Evolutionary conservation across 2,329 filamentous ascomycete genomes (phyloP).

Genomic region (Diaporthe australafricana): DNA sequence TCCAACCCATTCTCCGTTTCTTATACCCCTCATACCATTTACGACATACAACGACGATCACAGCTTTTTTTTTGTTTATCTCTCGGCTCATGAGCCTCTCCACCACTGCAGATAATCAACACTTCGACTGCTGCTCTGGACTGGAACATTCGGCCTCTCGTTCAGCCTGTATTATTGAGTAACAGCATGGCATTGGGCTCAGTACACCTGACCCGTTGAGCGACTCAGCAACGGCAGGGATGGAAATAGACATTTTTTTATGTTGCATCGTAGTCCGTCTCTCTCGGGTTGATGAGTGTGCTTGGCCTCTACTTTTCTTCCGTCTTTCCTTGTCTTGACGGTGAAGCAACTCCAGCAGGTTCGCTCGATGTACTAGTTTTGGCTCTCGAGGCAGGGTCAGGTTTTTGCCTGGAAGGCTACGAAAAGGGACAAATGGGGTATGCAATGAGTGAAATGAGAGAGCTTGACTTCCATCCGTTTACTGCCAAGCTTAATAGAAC

Average conservation of each 20-base stretch:
- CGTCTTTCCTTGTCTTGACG: not conserved
- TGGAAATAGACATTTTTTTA: constrained; percentile 6
- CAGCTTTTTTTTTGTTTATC: constrained; percentile 20
- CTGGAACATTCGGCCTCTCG: not conserved
- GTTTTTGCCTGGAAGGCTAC: constrained; percentile 13
- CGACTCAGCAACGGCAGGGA: constrained; percentile 6
- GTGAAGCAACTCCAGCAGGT: constrained; percentile 18
- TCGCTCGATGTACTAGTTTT: constrained; percentile 22
- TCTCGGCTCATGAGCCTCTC: not conserved
- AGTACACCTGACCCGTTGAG: not conserved
- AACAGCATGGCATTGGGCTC: constrained; percentile 5
- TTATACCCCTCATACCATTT: constrained; percentile 33
- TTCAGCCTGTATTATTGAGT: constrained; percentile 28
- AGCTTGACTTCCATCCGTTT: constrained; percentile 24
- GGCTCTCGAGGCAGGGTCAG: constrained; percentile 20
- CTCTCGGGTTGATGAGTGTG: not conserved
- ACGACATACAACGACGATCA: constrained; percentile 26
- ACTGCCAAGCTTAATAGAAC: constrained; percentile 29
- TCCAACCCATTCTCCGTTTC: constrained; percentile 22
- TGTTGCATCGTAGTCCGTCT: not conserved
- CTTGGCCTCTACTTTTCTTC: not conserved
- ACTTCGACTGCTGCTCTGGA: not conserved
- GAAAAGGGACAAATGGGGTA: constrained; percentile 14
- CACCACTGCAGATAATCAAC: constrained; percentile 6
- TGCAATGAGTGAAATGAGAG: constrained; percentile 28